These are phyloP conservation scores for Hyaloscypha bicolor DNA, from an alignment of 495 filamentous ascomycete species.

Conservation along the genomic window DNA sequence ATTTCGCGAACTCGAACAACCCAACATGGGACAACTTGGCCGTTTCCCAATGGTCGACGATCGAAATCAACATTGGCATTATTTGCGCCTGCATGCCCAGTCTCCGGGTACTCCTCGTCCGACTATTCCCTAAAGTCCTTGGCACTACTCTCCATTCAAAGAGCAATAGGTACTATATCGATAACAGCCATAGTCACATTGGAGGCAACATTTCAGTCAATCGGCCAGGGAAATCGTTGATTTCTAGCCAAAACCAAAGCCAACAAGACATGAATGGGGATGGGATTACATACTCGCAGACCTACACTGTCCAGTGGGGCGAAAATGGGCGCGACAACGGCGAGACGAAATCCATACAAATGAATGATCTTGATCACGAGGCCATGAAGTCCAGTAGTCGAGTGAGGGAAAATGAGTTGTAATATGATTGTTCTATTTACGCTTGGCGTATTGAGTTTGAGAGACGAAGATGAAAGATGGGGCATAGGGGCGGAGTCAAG, in stretches of 20 bases:
- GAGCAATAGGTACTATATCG: conserved; percentile 17
- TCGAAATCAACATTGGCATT: conserved; percentile 37
- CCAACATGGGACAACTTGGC: conserved; percentile 23
- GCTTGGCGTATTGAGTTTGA: too few relatives aligned
- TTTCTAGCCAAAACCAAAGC: conserved; percentile 1
- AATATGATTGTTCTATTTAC: not conserved
- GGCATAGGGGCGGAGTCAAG: too few relatives aligned
- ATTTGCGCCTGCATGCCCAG: conserved; percentile 36
- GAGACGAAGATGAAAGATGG: too few relatives aligned
- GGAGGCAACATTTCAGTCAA: conserved; percentile 17
- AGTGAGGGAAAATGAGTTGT: conserved; percentile 10
- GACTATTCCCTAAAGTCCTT: conserved; percentile 18
- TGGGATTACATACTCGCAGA: conserved; percentile 9
- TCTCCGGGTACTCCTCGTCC: conserved; percentile 24
- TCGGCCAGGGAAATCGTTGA: conserved; percentile 8
- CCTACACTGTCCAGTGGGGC: conserved; percentile 12
- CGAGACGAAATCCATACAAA: conserved; percentile 12
- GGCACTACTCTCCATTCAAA: not conserved
- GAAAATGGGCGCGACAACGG: conserved; percentile 3
- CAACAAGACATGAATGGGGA: not conserved
- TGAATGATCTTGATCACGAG: conserved; percentile 11
- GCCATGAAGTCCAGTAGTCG: conserved; percentile 8
- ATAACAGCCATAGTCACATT: conserved; percentile 14
- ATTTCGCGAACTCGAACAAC: conserved; percentile 24
- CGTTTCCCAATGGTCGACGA: conserved; percentile 26